Evolutionary conservation across 2,329 filamentous ascomycete genomes (phyloP).

Genomic region (Akanthomyces lecanii): DNA sequence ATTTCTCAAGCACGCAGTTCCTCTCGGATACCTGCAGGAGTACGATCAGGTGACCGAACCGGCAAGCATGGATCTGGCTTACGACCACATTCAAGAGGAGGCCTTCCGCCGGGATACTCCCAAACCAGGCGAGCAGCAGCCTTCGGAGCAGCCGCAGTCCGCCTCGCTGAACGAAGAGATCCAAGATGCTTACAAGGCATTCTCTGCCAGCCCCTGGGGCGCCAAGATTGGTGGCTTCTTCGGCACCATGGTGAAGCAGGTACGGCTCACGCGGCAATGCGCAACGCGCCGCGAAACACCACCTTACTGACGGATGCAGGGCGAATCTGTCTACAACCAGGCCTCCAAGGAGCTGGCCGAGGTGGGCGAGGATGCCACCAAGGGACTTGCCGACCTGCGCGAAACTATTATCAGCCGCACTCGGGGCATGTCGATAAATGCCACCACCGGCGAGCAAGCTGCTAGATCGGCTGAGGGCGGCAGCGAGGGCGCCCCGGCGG

Average conservation of each 20-base stretch:
- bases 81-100: constrained; percentile 93
- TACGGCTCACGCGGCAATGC: constrained; percentile 33
- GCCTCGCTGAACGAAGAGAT: constrained; percentile 80
- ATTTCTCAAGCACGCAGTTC: neutral
- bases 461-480: constrained; percentile 23
- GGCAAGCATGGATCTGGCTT: constrained; percentile 80
- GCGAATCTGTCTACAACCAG: constrained; percentile 78
- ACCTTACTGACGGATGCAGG: constrained; percentile 40
- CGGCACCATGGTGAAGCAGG: constrained; percentile 89
- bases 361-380: constrained; percentile 75
- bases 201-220: constrained; percentile 90
- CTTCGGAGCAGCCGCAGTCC: constrained; percentile 33
- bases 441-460: constrained; percentile 29
- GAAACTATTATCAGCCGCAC: constrained; percentile 68
- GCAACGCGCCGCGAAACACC: neutral
- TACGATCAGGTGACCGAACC: neutral
- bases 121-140: constrained; percentile 33
- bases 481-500: constrained; percentile 41
- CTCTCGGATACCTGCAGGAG: neutral
- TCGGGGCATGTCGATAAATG: constrained; percentile 64
- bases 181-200: constrained; percentile 91
- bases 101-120: constrained; percentile 58
- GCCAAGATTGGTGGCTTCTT: constrained; percentile 82
- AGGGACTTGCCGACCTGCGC: constrained; percentile 69
- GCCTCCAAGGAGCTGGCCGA: constrained; percentile 78